Percentiles rank a stretch among this genome's conserved stretches.
phyloP scores from a whole-genome alignment of 2,329 filamentous ascomycete genomes.

The Mariannaea elegans region DNA sequence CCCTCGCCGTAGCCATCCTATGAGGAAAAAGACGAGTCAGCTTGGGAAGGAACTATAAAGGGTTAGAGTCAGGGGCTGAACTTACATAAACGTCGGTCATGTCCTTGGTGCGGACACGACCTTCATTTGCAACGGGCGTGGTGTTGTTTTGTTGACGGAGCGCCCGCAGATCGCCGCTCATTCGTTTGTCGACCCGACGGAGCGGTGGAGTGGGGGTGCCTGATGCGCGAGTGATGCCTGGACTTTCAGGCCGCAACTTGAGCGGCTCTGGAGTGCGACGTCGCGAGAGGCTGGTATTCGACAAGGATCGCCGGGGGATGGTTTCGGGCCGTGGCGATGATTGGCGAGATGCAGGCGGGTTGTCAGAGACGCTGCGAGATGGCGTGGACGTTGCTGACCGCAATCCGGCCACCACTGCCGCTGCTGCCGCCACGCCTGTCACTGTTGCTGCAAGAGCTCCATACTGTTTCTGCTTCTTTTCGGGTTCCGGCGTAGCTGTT shows the following conservation, averaged over 20 bases:
- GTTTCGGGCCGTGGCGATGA: conserved; percentile 37
- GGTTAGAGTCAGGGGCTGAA: conserved; percentile 44
- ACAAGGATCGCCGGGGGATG: conserved; percentile 54
- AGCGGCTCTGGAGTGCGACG: conserved; percentile 63
- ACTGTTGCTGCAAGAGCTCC: conserved; percentile 37
- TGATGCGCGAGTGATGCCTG: conserved; percentile 55
- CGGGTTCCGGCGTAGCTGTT: conserved; percentile 54
- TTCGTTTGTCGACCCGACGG: conserved; percentile 71
- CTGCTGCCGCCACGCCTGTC: conserved; percentile 19
- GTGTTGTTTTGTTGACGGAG: conserved; percentile 50
- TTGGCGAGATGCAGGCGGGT: conserved; percentile 30
- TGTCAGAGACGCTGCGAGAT: conserved; percentile 51
- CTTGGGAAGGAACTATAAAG: neutral
- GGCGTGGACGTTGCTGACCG: conserved; percentile 32
- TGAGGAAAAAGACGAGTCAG: conserved; percentile 32
- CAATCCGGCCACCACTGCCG: conserved; percentile 18
- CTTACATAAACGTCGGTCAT: conserved; percentile 97
- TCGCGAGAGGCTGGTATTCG: conserved; percentile 64
- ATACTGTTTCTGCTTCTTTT: conserved; percentile 46
- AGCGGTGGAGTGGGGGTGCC: conserved; percentile 71
- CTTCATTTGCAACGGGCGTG: conserved; percentile 81
- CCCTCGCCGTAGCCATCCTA: conserved; percentile 96
- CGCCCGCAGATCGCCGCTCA: conserved; percentile 76
- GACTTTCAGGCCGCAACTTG: conserved; percentile 69
- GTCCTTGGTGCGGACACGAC: conserved; percentile 82